Evolutionary conservation across 495 filamentous ascomycete genomes (phyloP).

Genomic region (Daldinia concentrica): DNA sequence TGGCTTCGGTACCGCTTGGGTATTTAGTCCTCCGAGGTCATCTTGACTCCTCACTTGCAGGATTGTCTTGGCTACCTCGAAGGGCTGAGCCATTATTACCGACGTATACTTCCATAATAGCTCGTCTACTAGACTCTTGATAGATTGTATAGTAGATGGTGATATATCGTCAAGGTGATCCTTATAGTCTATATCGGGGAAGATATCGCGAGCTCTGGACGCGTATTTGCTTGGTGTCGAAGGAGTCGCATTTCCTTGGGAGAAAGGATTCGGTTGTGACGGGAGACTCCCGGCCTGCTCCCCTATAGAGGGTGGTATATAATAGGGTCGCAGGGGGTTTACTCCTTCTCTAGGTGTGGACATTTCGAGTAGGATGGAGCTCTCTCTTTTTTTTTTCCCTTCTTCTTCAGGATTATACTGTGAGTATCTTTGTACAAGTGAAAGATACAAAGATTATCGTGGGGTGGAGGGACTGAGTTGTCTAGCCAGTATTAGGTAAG

Average conservation of each 20-base stretch:
- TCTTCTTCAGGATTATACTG: neutral
- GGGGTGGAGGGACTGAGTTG: slow-evolving; percentile 14
- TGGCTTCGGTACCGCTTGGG: slow-evolving; percentile 38
- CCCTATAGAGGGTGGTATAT: slow-evolving; percentile 84
- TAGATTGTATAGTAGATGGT: slow-evolving; percentile 73
- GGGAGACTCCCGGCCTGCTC: slow-evolving; percentile 57
- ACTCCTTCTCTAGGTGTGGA: slow-evolving; percentile 64
- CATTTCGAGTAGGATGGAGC: slow-evolving; percentile 48
- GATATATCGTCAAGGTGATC: slow-evolving; percentile 83
- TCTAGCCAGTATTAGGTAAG: slow-evolving; percentile 32
- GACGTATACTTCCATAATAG: slow-evolving; percentile 86
- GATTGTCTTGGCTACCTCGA: slow-evolving; percentile 94
- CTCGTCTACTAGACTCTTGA: slow-evolving; percentile 78
- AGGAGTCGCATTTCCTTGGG: slow-evolving; percentile 58
- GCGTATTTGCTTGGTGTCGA: slow-evolving; percentile 63
- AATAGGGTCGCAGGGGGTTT: slow-evolving; percentile 95
- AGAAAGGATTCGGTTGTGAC: slow-evolving; percentile 54
- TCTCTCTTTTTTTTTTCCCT: neutral
- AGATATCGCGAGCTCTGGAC: slow-evolving; percentile 81
- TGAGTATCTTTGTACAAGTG: neutral
- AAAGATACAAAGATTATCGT: slow-evolving; percentile 20
- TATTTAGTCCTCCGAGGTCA: slow-evolving; percentile 52
- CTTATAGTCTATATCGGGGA: slow-evolving; percentile 87
- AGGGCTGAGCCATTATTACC: slow-evolving; percentile 88
- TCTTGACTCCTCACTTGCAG: slow-evolving; percentile 76